Conservation (phyloP, 495 filamentous ascomycete species). For the Penicillium alfredii region DNA sequence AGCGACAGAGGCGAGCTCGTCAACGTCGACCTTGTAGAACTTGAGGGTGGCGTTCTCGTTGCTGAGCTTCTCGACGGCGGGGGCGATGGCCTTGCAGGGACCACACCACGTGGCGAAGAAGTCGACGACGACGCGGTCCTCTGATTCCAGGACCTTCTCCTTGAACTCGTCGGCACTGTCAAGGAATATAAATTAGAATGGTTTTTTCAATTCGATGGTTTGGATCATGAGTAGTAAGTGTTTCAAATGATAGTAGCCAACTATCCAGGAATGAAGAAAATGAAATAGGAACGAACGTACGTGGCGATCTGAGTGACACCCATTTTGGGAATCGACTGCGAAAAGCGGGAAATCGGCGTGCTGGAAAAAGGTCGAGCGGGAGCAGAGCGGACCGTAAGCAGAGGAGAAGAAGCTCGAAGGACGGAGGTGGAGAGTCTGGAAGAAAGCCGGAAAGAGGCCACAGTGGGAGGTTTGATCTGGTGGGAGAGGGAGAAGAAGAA, state of each 20-base stretch:
- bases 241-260: no score
- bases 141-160: conserved; percentile 27
- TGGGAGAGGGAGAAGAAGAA: no score
- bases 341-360: conserved; percentile 36
- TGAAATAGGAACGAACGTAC: conserved; percentile 26
- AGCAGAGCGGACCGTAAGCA: conserved; percentile 25
- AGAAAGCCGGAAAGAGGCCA: conserved; percentile 11
- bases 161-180: conserved; percentile 57
- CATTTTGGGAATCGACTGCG: conserved; percentile 47
- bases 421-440: conserved; percentile 9
- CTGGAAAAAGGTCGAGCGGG: conserved; percentile 25
- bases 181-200: conserved; percentile 3
- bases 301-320: conserved; percentile 31
- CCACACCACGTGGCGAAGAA: conserved; percentile 91
- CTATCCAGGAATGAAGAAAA: no score
- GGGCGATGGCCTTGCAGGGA: conserved; percentile 87
- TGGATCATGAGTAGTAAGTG: no score
- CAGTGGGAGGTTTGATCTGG: conserved; percentile 18
- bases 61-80: conserved; percentile 60
- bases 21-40: conserved; percentile 94
- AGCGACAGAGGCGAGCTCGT: conserved; percentile 69
- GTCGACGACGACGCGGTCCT: conserved; percentile 69
- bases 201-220: no score
- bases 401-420: conserved; percentile 24
- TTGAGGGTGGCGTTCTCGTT: conserved; percentile 48